Base-by-base conservation (phyloP, 306 rosid genomes). In the Cicer arietinum region DNA sequence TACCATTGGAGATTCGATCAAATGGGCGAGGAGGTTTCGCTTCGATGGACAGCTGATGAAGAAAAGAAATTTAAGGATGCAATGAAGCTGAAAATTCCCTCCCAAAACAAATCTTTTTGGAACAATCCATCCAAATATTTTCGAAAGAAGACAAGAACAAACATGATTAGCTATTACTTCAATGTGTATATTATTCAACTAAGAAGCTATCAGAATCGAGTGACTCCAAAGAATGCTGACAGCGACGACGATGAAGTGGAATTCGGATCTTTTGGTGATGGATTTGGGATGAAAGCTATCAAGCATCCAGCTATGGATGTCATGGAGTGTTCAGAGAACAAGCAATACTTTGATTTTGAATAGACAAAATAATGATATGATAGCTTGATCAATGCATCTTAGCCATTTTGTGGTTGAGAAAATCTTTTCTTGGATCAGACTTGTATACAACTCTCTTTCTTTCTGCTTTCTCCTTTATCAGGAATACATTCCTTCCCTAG, bases 1-100 rank as follows among this genome's bases (percentile, higher is more conserved):
- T 92, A 79, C 79, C 84, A 10, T 13, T 94, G 95, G 95, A 82
- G 86, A 77, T 89, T 94, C 69, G 76, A 89, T 84, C 74, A 65
- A 3, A 94, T 89, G 96, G 97, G 97, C 1, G 99, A 94, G 85
- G 96, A 89, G 67, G 86, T 90, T 85, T 90, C 90, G 5, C 96
- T 94, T 80, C 88, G 71, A 57, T 94, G 99, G 99, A 85, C 92
- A 11, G 7, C 73, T 48, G 90, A 66, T 42, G 96, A 91, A 62
- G 96, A 92, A 75, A 84, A 80, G 78, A 87, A 76, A 81, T 92
- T 90, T 73, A 87, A 85, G 86, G 83, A 85, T 77, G 67, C 86
- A 63, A 83, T 92, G 81, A 84, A 30, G 54, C 77, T 79, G 59
- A 53, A 67, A 30, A 12, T 51, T 52, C 80, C 84, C 61, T 75